Conservation (phyloP, 768 basidiomycete species). For the Tricholoma hemisulphureum region DNA sequence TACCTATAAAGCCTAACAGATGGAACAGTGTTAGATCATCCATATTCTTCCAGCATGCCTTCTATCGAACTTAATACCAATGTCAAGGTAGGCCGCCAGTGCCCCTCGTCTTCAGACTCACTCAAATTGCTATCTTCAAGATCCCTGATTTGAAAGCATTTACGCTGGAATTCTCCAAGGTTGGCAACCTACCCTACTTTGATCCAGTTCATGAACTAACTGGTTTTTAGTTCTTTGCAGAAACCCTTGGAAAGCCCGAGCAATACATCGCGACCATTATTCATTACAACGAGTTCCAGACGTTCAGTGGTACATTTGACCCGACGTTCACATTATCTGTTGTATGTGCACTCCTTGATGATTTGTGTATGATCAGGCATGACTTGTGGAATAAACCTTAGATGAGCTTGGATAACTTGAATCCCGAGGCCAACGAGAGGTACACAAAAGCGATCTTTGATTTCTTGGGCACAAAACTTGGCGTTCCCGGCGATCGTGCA, state of each 20-base stretch:
- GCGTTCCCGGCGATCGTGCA: conserved; percentile 49
- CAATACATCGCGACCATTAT: conserved; percentile 52
- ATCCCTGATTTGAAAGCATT: conserved; percentile 41
- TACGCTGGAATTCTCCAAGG: conserved; percentile 57
- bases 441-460: conserved; percentile 57
- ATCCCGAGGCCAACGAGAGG: conserved; percentile 41
- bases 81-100: conserved; percentile 32
- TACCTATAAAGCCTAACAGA: too few species aligned
- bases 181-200: conserved; percentile 13
- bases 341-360: conserved; percentile 39
- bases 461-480: conserved; percentile 55
- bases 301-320: conserved; percentile 62
- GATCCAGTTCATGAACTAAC: not conserved
- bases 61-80: conserved; percentile 44
- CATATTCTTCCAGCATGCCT: conserved; percentile 36
- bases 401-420: conserved; percentile 59
- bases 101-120: not conserved
- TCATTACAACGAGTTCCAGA: conserved; percentile 56
- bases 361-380: not conserved
- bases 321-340: conserved; percentile 60
- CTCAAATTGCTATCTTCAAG: conserved; percentile 9
- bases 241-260: conserved; percentile 55
- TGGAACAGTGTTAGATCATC: too few species aligned
- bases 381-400: conserved; percentile 19
- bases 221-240: conserved; percentile 46